Evolutionary conservation across 2,329 filamentous ascomycete genomes (phyloP), one percentile per base, ranked within the genome.

Genomic region (Pseudocercospora vitis): DNA sequence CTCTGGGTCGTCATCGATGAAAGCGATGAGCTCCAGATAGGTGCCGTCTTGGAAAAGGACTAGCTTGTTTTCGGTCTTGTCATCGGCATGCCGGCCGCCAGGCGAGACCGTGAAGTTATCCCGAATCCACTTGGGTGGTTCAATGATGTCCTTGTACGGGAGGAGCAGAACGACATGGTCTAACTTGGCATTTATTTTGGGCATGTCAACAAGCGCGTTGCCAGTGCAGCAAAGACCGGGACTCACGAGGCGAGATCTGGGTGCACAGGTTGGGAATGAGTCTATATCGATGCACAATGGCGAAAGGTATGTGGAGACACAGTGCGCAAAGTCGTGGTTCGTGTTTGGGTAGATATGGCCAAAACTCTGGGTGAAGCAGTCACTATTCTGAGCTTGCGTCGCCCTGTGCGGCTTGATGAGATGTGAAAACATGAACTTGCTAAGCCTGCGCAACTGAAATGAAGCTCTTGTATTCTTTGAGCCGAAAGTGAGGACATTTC

Each of bases 161-260:
- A 87, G 70, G 2, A 87, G 76, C 50, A 88, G 74, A 57, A 87
- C 80, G 51, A 87, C 77, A 64, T 88, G 85, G 68, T 88, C 85
- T 11, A 87, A 70, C 32, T 70, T 66, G 14, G 57, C 48, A 16
- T 54, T 21, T 37, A 48, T 48, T 5, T 47, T 53, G 4, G 55
- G 23, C 51, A 56, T 55, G n/a, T n/a, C n/a, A n/a, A n/a, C n/a
- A n/a, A n/a, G n/a, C n/a, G n/a, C 19, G 39, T 29, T 37, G 32
- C 5, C 8, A 26, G 18, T 24, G 32, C 16, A 14, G 31, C n/a
- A n/a, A n/a, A n/a, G n/a, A n/a, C n/a, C n/a, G n/a, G n/a, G n/a
- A n/a, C n/a, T n/a, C n/a, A n/a, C n/a, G n/a, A n/a, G n/a, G n/a
- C n/a, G n/a, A n/a, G n/a, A n/a, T 26, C n/a, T 7, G 8, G 19